Base-by-base conservation (phyloP, 148 eudicot genomes). In the Fagopyrum homotropicum region DNA sequence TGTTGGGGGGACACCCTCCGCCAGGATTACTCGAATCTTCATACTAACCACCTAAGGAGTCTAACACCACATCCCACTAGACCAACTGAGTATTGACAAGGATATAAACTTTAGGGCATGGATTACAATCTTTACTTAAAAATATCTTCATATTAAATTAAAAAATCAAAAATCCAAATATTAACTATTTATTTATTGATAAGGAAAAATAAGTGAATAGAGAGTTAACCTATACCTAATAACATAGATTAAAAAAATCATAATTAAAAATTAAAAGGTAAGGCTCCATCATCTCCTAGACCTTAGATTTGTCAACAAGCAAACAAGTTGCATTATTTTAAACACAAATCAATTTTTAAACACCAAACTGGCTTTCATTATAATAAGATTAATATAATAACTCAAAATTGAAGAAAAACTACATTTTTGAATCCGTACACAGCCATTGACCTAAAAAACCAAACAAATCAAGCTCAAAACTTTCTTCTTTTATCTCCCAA, bases 291-390 rank as follows among this genome's bases (percentile, higher is more conserved):
- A 40, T 30, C 14, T 66, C 19, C 71, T 19, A 14, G 71, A 66
- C 71, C 45, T 35, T 66, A 66, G 71, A 66, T 66, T 66, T 40
- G 71, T 66, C 71, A 43, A 11, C 71, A 66, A 66, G 71, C 46
- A 66, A 59, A 66, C 71, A 15, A 66, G 19, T 66, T 66, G 71
- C 9, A 66, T 66, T 66, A 66, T 66, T 66, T 64, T 35, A 61
- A 64, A 0, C 14, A 64, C 40, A 8, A 19, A 29, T 66, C 22
- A 66, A 43, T 66, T 35, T 66, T 43, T 66, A 10, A 40, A 66
- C 15, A 46, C 71, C 10, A 66, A 40, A 66, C 47, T 40, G 46
- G 71, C 46, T 66, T 66, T 35, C n/a, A 43, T 35, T 46, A 40
- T 35, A 40, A 12, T 9, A 35, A 35, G 40, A 35, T 35, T 35